phyloP scores from a whole-genome alignment of 2,329 filamentous ascomycete species.

The Lizonia empirigonia region DNA sequence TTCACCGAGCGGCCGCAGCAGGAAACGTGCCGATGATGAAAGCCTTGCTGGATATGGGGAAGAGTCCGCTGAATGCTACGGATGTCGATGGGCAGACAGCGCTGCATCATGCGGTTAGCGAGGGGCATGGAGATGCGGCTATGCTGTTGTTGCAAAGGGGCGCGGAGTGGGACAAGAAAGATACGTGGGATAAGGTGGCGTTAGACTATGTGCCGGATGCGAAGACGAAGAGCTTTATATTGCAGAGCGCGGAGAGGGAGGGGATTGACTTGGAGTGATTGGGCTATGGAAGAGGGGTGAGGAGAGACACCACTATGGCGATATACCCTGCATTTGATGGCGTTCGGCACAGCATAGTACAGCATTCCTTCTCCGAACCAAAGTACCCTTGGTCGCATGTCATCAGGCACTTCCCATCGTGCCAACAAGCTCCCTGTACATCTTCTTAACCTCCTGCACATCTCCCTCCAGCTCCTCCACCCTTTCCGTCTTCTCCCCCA shows the following conservation, averaged over 20 bases:
- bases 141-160: constrained; percentile 82
- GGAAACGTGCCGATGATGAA: constrained; percentile 88
- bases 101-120: constrained; percentile 82
- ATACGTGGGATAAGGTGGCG: constrained; percentile 71
- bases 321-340: constrained; percentile 17
- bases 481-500: constrained; percentile 95
- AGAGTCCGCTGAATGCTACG: constrained; percentile 80
- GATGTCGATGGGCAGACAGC: constrained; percentile 86
- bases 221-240: constrained; percentile 79
- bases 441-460: constrained; percentile 90
- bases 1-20: constrained; percentile 89
- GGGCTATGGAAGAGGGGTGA: neutral
- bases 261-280: constrained; percentile 67
- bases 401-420: constrained; percentile 67
- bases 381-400: too few relatives aligned
- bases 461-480: constrained; percentile 90
- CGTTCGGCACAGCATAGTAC: constrained; percentile 4
- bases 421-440: constrained; percentile 92
- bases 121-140: constrained; percentile 79
- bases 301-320: neutral
- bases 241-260: constrained; percentile 79
- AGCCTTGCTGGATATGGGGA: constrained; percentile 75
- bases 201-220: constrained; percentile 85
- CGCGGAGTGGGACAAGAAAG: constrained; percentile 79
- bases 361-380: too few relatives aligned